Percentiles rank a stretch among this genome's conserved stretches.
Evolutionary conservation across 2,329 filamentous ascomycete genomes (phyloP).

Genomic region (Eutypa lata): DNA sequence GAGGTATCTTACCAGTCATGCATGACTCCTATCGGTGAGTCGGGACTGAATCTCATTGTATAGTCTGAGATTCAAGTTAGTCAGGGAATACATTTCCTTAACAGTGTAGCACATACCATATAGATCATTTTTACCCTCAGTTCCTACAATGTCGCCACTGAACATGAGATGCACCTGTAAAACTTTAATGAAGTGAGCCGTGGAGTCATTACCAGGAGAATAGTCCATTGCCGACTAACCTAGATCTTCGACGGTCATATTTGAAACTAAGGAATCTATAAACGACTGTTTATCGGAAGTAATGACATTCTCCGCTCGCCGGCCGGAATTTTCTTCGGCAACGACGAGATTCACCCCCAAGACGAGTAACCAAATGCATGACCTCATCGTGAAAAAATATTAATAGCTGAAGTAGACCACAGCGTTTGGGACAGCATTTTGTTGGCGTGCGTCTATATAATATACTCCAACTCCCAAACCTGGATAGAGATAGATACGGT

Average conservation of each 20-base stretch:
- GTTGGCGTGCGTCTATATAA: too few species aligned
- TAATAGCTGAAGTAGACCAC: too few species aligned
- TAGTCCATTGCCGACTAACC: constrained; percentile 17
- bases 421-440: too few species aligned
- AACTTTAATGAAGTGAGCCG: constrained; percentile 17
- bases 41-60: constrained; percentile 33
- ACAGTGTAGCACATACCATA: constrained; percentile 24
- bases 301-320: neutral
- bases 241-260: constrained; percentile 31
- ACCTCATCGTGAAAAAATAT: neutral
- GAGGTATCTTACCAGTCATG: constrained; percentile 34
- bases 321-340: neutral
- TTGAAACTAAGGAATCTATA: constrained; percentile 23
- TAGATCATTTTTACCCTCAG: constrained; percentile 34
- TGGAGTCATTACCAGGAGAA: too few species aligned
- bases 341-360: neutral
- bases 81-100: neutral
- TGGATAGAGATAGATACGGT: neutral
- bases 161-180: constrained; percentile 44
- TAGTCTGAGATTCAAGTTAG: constrained; percentile 21
- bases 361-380: neutral
- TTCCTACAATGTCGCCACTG: constrained; percentile 38
- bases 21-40: constrained; percentile 36
- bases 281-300: constrained; percentile 19
- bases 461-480: too few species aligned